Base-by-base conservation (phyloP, 1,284 basidiomycete species). In the Tranzscheliella williamsii region DNA sequence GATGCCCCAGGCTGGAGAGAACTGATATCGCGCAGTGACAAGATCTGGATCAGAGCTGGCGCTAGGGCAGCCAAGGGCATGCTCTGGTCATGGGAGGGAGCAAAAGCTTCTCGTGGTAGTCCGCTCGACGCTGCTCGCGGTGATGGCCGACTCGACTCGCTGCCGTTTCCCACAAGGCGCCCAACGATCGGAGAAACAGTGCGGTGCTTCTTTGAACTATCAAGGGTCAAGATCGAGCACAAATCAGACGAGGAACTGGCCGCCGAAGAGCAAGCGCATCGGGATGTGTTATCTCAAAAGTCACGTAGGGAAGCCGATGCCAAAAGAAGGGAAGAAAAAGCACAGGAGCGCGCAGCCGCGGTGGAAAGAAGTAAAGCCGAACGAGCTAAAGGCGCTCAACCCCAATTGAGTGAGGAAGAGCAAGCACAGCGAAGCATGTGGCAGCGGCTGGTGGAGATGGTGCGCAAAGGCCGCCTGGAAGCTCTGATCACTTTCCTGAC, bases 111-210 rank as follows among this genome's bases (percentile, higher is more conserved):
- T 15, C 24, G 42, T 22, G 49, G 47, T 17, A 70, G 60, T 31
- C 78, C 76, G 3, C 70, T 78, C 12, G 76, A 76, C n/a, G 42
- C 40, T 4, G 63, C 63, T 12, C 56, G 69, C 24, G 39, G 47
- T n/a, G 71, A 68, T 1, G 81, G 81, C 12, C 80, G 82, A 4
- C 45, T 75, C 2, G 56, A 52, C 9, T 58, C 56, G 24, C 55
- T 72, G 12, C 69, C 74, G 4, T 60, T 76, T 38, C 61, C 67
- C 5, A 73, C 74, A 12, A 48, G 70, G 35, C 63, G 42, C 24
- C 64, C 94, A 86, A 97, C 94, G 0, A 87, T 93, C 81, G 85
- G 90, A 18, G 95, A 99, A 78, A 84, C 96, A 21, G 72, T 85
- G 9, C 87, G 95, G 12, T 93, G 91, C 74, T 86, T 96, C 52